Evolutionary conservation across 2,329 filamentous ascomycete genomes (phyloP).

Genomic region (Fulvia fulva): DNA sequence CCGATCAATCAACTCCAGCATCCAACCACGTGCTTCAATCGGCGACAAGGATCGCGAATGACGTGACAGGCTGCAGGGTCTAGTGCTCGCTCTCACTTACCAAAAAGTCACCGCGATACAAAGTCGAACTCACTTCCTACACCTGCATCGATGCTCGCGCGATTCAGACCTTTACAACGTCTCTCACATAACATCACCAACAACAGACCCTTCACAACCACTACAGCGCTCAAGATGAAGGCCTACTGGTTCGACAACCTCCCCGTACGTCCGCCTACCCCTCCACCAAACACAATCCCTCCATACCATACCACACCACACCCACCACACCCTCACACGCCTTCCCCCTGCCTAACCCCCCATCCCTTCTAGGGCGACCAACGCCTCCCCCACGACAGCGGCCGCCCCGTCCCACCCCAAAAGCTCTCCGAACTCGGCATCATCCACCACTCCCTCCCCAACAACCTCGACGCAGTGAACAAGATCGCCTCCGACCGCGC

Average conservation of each 20-base stretch:
- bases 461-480: slow-evolving; percentile 64
- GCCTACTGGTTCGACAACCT: slow-evolving; percentile 69
- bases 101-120: not conserved
- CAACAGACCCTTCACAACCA: slow-evolving; percentile 4
- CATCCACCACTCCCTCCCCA: slow-evolving; percentile 66
- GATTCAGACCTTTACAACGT: not conserved
- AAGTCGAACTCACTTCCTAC: not conserved
- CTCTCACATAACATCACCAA: not conserved
- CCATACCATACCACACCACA: slow-evolving; percentile 2
- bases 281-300: too few species aligned
- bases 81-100: not conserved
- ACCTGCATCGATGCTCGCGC: not conserved
- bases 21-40: not conserved
- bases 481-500: slow-evolving; percentile 67
- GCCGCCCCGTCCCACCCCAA: slow-evolving; percentile 59
- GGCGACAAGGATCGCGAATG: not conserved
- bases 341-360: not conserved
- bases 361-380: slow-evolving; percentile 77
- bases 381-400: slow-evolving; percentile 83
- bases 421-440: slow-evolving; percentile 75
- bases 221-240: slow-evolving; percentile 50
- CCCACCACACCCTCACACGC: slow-evolving; percentile 12
- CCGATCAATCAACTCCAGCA: not conserved
- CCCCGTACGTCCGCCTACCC: slow-evolving; percentile 47
- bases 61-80: not conserved